Evolutionary conservation across 1,139 yeast species (phyloP), one percentile per base, ranked within the genome.

Genomic region (Taphrina sp.): DNA sequence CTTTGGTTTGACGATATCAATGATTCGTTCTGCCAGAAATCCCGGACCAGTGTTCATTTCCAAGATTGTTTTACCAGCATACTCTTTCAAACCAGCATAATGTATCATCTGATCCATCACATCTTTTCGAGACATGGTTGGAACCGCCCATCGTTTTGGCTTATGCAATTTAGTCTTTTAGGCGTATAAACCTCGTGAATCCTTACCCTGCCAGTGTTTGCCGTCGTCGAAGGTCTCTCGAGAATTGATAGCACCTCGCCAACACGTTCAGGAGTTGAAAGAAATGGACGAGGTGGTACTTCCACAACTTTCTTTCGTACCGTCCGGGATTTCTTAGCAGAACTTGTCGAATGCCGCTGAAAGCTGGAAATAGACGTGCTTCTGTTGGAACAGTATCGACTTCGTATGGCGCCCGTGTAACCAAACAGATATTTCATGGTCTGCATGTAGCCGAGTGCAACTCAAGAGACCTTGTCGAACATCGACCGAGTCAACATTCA

Each of bases 41-140:
- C 54, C 54, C 5, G 54, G 54, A 3, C 54, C 54, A 17, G 54
- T 39, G 39, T 49, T 49, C 54, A 49, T 31, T 33, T 49, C 54
- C 14, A 49, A 14, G 2, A 49, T 20, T 4, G 34, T 31, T 41
- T 49, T 38, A 34, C 43, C 46, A 2, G n/a, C 20, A 24, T 22
- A 39, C n/a, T 22, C 23, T 17, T 16, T 22, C 37, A 49, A 24
- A 5, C 31, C 22, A 5, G 54, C 19, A 20, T 23, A 19, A 5
- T 20, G 26, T 1, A 49, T 24, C 14, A 42, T 17, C 7, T 22
- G 14, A 20, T 49, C 46, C 4, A 49, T 33, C 26, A 39, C 19
- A 14, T 20, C 19, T 10, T 38, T 26, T 14, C 39, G 37, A 17
- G 10, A 23, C 17, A 49, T 3, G 8, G 54, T 39, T 20, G 54